phyloP scores from a whole-genome alignment of 2,329 filamentous ascomycete species.

The Coniella vitis region DNA sequence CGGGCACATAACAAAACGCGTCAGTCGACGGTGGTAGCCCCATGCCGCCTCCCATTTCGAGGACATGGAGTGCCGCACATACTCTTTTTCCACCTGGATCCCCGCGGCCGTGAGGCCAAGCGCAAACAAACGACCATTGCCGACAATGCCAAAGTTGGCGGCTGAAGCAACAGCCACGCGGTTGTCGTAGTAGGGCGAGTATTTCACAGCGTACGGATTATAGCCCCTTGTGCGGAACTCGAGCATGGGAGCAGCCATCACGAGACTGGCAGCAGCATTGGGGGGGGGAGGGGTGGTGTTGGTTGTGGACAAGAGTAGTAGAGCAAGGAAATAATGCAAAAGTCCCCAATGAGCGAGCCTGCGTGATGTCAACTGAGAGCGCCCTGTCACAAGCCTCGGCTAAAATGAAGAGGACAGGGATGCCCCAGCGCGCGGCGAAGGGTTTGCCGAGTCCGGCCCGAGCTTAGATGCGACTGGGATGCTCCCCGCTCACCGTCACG shows the following conservation, averaged over 20 bases:
- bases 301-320: conserved; percentile 2
- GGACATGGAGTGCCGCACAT: too few relatives aligned
- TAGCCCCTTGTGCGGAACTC: conserved; percentile 90
- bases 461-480: neutral
- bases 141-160: conserved; percentile 95
- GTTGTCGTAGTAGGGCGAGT: conserved; percentile 96
- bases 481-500: neutral
- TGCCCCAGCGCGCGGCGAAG: too few relatives aligned
- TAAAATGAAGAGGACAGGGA: neutral
- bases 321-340: too few relatives aligned
- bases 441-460: conserved; percentile 10
- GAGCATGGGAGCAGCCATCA: conserved; percentile 59
- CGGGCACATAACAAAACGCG: neutral
- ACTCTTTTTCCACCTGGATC: conserved; percentile 79
- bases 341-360: too few relatives aligned
- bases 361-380: conserved; percentile 10
- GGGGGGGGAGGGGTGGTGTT: neutral
- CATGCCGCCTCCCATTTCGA: too few relatives aligned
- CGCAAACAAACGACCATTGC: conserved; percentile 85
- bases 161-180: conserved; percentile 82
- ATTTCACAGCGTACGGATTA: conserved; percentile 96
- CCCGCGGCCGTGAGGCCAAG: conserved; percentile 77
- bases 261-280: conserved; percentile 1
- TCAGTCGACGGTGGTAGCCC: too few relatives aligned
- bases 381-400: conserved; percentile 10